phyloP scores from a whole-genome alignment of 192 early-diverging fungal species.

The Powellomyces hirtus region DNA sequence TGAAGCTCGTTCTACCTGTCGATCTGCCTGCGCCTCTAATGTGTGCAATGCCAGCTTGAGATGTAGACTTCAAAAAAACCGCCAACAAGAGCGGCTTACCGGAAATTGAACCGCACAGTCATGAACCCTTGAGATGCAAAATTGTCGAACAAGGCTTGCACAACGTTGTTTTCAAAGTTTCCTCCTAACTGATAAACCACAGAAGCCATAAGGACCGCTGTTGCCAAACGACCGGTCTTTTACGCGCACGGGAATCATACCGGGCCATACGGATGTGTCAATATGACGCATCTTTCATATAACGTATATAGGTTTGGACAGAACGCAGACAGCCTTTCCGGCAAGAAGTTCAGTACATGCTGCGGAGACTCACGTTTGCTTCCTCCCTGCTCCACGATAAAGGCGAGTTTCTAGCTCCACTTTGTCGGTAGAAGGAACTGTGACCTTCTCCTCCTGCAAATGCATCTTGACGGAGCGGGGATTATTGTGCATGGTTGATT shows the following conservation, averaged over 20 bases:
- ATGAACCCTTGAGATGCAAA: slow-evolving; percentile 24
- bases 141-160: slow-evolving; percentile 23
- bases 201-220: too few relatives aligned
- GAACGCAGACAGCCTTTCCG: not conserved
- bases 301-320: not conserved
- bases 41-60: not conserved
- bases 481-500: not conserved
- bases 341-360: not conserved
- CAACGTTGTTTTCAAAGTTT: slow-evolving; percentile 38
- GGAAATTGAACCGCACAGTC: slow-evolving; percentile 30
- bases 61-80: not conserved
- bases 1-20: slow-evolving; percentile 22
- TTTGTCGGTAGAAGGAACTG: slow-evolving; percentile 13
- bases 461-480: slow-evolving; percentile 2
- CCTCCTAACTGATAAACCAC: slow-evolving; percentile 41
- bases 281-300: slow-evolving; percentile 18
- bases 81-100: not conserved
- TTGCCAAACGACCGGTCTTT: too few relatives aligned
- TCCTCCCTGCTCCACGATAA: not conserved
- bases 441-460: slow-evolving; percentile 6
- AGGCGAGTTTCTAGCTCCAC: slow-evolving; percentile 9
- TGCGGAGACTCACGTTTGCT: slow-evolving; percentile 2
- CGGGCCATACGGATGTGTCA: slow-evolving; percentile 38
- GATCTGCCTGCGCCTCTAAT: slow-evolving; percentile 27
- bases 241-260: not conserved